Evolutionary conservation across 345 rosid species (phyloP).

Genomic region (Salix koriyanagi): DNA sequence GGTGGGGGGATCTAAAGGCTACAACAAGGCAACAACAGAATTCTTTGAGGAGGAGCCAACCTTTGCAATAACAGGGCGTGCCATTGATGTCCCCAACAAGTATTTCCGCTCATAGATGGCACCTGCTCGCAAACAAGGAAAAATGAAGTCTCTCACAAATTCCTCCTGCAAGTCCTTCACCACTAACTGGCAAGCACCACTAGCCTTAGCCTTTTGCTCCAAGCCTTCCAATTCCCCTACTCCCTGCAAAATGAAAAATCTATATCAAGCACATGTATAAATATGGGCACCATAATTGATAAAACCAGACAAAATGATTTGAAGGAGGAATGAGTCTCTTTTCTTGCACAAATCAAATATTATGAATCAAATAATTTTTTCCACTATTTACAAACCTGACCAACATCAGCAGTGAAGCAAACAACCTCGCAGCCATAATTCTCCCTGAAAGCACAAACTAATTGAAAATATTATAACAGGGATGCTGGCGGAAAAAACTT

Average conservation of each 20-base stretch:
- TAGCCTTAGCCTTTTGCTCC: constrained; percentile 89
- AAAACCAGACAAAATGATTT: not conserved
- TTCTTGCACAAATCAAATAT: not conserved
- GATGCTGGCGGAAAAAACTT: not conserved
- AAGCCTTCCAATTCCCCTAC: constrained; percentile 80
- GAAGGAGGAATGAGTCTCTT: not conserved
- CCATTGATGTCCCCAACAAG: constrained; percentile 96
- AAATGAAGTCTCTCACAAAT: constrained; percentile 81
- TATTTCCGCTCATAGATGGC: constrained; percentile 89
- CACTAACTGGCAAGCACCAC: constrained; percentile 91
- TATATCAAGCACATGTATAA: constrained; percentile 1
- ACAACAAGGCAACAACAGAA: not conserved
- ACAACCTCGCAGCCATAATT: constrained; percentile 99
- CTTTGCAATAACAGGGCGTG: constrained; percentile 98
- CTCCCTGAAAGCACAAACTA: constrained; percentile 46
- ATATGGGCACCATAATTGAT: not conserved
- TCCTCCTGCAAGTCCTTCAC: constrained; percentile 89
- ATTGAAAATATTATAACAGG: not conserved
- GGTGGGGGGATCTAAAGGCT: no score
- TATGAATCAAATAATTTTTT: not conserved
- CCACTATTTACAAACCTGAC: constrained; percentile 56
- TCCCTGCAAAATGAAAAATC: constrained; percentile 49
- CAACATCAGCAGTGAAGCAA: constrained; percentile 98
- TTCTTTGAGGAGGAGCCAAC: constrained; percentile 23
- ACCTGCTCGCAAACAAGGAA: constrained; percentile 92